These are phyloP conservation scores for Penicillium carneum DNA, from an alignment of 2,329 filamentous ascomycete genomes.

Conservation along the genomic window DNA sequence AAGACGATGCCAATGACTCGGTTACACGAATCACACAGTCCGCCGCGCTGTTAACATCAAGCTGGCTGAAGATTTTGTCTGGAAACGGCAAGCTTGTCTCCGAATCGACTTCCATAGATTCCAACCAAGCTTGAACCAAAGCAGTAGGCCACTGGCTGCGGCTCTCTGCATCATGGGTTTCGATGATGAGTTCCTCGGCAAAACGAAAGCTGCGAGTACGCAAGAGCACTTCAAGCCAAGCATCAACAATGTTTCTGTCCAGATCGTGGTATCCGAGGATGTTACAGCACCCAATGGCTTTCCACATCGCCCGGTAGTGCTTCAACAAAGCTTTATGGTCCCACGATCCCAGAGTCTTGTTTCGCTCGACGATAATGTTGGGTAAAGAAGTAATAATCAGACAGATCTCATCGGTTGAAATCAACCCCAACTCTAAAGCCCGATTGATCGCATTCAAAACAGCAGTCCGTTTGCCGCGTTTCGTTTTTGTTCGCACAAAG, in stretches of 20 bases:
- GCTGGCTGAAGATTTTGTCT: conserved; percentile 32
- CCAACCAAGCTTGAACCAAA: conserved; percentile 41
- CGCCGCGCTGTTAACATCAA: conserved; percentile 37
- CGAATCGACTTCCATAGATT: conserved; percentile 19
- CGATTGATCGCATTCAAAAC: conserved; percentile 40
- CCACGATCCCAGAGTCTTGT: conserved; percentile 23
- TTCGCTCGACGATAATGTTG: conserved; percentile 28
- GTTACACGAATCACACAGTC: conserved; percentile 44
- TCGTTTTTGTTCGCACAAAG: conserved; percentile 32
- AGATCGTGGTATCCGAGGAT: conserved; percentile 47
- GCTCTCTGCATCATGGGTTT: conserved; percentile 32
- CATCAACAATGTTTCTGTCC: conserved; percentile 37
- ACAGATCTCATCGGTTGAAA: conserved; percentile 45
- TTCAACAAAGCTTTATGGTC: conserved; percentile 30
- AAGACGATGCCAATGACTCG: conserved; percentile 39
- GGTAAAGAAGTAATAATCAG: conserved; percentile 43
- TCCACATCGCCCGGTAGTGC: conserved; percentile 47
- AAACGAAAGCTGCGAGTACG: conserved; percentile 29
- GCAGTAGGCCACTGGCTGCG: conserved; percentile 35
- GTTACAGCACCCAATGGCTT: conserved; percentile 46
- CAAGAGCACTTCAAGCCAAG: conserved; percentile 44
- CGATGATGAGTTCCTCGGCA: conserved; percentile 44
- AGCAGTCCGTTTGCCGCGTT: conserved; percentile 28
- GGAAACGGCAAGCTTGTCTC: conserved; percentile 26
- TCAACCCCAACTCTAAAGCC: conserved; percentile 46